These are phyloP conservation scores for Porcisia hertigi DNA, from an alignment of 208 protist genomes.

Conservation along the genomic window DNA sequence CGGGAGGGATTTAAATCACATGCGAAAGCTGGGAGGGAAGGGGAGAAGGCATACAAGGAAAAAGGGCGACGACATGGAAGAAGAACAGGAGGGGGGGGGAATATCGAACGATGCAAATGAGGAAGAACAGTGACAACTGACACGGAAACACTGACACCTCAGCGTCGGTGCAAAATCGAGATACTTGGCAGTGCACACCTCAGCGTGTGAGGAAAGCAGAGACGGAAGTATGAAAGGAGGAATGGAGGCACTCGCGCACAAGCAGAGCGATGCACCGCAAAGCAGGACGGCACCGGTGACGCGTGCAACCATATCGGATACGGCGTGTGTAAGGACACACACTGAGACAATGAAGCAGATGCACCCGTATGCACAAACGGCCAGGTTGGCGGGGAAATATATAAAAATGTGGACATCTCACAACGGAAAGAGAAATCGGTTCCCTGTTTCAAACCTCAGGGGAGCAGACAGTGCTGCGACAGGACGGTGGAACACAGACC, in stretches of 20 bases:
- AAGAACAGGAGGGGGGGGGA: no score
- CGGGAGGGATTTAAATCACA: no score
- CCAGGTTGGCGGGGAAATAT: not conserved
- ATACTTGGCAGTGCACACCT: not conserved
- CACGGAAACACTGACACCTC: not conserved
- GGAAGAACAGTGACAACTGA: not conserved
- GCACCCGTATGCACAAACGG: not conserved
- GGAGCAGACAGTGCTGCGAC: not conserved
- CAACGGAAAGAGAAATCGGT: not conserved
- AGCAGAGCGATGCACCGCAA: not conserved
- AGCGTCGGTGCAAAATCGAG: no score
- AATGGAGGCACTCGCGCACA: not conserved
- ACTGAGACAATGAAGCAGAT: not conserved
- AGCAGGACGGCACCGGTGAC: not conserved
- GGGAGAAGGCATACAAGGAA: no score
- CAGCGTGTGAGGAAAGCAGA: not conserved
- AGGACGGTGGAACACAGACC: not conserved
- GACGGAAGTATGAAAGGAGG: no score
- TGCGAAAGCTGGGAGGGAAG: no score
- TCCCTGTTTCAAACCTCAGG: not conserved
- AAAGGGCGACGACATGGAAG: no score
- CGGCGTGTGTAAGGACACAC: not conserved
- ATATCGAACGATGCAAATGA: no score
- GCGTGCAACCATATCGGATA: constrained; percentile 2
- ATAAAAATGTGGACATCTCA: not conserved